A percentile compares a stretch with the other conserved stretches of the same genome.
Evolutionary conservation across 2,329 filamentous ascomycete species (phyloP).

Genomic region (Scedosporium apiospermum): DNA sequence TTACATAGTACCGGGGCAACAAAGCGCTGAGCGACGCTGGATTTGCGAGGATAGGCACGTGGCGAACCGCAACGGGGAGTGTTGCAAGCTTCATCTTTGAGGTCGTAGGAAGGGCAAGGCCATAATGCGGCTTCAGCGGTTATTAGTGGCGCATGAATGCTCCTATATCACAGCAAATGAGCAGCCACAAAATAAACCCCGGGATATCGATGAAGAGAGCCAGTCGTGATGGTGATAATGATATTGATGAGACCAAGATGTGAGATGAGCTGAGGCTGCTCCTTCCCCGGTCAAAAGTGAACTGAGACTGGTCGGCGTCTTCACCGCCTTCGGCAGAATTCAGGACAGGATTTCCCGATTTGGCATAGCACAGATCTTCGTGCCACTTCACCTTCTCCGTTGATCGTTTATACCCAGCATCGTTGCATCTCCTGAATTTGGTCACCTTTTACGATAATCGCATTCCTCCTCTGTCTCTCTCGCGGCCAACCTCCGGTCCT

Average conservation of each 20-base stretch:
- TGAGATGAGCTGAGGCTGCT: slow-evolving; percentile 11
- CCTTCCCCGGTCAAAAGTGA: slow-evolving; percentile 13
- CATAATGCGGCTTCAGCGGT: neutral
- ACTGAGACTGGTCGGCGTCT: neutral
- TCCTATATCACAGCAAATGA: neutral
- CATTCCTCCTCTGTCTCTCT: neutral
- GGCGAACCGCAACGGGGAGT: slow-evolving; percentile 25
- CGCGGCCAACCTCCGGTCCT: neutral
- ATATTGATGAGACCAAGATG: neutral
- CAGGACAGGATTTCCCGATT: slow-evolving; percentile 14
- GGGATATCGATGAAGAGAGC: neutral
- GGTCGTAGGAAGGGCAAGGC: slow-evolving; percentile 15
- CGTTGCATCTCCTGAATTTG: neutral
- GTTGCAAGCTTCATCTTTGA: slow-evolving; percentile 37
- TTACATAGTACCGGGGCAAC: slow-evolving; percentile 46
- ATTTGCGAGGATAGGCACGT: slow-evolving; percentile 17
- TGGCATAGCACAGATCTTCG: slow-evolving; percentile 26
- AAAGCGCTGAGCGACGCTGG: slow-evolving; percentile 25
- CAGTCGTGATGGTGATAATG: neutral
- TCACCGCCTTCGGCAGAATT: slow-evolving; percentile 30
- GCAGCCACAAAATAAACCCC: neutral
- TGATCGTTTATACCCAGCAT: neutral
- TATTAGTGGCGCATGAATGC: neutral
- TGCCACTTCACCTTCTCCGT: slow-evolving; percentile 26
- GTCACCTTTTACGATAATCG: neutral